Evolutionary conservation across 495 filamentous ascomycete species (phyloP).

Genomic region (Elaphomyces granulatus): DNA sequence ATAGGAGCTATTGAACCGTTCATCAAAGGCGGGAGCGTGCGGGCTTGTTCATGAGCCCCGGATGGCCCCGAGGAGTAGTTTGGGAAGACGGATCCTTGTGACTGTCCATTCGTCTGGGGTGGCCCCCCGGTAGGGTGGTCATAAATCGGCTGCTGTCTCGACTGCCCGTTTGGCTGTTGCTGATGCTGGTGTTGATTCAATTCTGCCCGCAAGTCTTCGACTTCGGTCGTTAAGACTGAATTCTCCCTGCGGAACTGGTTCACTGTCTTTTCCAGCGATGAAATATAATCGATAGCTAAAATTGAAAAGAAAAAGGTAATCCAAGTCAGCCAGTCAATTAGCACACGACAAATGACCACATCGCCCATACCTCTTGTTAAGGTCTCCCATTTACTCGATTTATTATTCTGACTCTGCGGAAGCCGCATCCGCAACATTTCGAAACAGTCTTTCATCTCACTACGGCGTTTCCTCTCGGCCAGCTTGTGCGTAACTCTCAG

Average conservation of each 20-base stretch:
- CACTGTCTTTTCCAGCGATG: slow-evolving; percentile 22
- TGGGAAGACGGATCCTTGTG: slow-evolving; percentile 20
- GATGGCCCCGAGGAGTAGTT: slow-evolving; percentile 20
- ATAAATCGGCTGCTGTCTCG: slow-evolving; percentile 29
- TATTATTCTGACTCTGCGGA: slow-evolving; percentile 75
- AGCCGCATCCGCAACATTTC: slow-evolving; percentile 71
- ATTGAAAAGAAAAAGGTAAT: slow-evolving; percentile 1
- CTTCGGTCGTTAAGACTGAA: slow-evolving; percentile 38
- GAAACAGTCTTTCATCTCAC: slow-evolving; percentile 97
- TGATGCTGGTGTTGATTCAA: slow-evolving; percentile 20
- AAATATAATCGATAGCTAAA: slow-evolving; percentile 33
- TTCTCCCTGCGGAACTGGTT: slow-evolving; percentile 28
- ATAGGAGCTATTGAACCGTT: slow-evolving; percentile 38
- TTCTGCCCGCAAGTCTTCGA: slow-evolving; percentile 31
- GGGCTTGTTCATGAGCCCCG: slow-evolving; percentile 31
- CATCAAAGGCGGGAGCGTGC: slow-evolving; percentile 37
- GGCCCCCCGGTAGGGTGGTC: slow-evolving; percentile 19
- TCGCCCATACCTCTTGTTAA: slow-evolving; percentile 66
- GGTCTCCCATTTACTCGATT: slow-evolving; percentile 98
- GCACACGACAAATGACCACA: not conserved
- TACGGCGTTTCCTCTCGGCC: slow-evolving; percentile 87
- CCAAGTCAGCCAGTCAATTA: too few species aligned
- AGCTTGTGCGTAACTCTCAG: slow-evolving; percentile 92
- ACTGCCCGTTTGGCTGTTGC: slow-evolving; percentile 36
- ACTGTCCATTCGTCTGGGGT: slow-evolving; percentile 25